Percentiles rank a stretch among this genome's conserved stretches.
Conservation (phyloP, 2,329 filamentous ascomycete genomes). For the Triangularia verruculosa region DNA sequence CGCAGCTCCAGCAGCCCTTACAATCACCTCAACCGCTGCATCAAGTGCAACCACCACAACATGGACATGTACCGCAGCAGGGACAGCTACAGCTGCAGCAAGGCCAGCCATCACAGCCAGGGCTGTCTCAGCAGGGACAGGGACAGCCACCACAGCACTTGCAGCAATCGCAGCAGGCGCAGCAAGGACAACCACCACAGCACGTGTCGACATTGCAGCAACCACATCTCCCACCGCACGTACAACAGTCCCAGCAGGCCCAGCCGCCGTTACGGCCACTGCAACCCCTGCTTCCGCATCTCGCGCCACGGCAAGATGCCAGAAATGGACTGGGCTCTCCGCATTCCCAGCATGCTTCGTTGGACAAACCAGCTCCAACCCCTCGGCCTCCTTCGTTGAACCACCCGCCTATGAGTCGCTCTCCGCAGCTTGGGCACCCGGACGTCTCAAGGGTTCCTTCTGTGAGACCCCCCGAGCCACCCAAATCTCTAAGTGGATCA, state of each 20-base stretch:
- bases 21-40: background rate
- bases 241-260: background rate
- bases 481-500: slow-evolving; percentile 19
- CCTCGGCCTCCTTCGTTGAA: slow-evolving; percentile 14
- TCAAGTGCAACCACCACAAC: background rate
- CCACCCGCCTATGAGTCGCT: slow-evolving; percentile 17
- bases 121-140: background rate
- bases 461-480: slow-evolving; percentile 10
- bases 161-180: background rate
- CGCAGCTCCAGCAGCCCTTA: background rate
- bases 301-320: slow-evolving; percentile 10
- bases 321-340: slow-evolving; percentile 10
- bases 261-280: slow-evolving; percentile 27
- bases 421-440: slow-evolving; percentile 18
- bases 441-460: slow-evolving; percentile 1
- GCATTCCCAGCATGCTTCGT: slow-evolving; percentile 5
- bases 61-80: background rate
- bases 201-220: slow-evolving; percentile 6
- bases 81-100: background rate
- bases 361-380: slow-evolving; percentile 7
- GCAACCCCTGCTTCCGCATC: slow-evolving; percentile 26
- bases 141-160: background rate
- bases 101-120: background rate
- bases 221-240: slow-evolving; percentile 15
- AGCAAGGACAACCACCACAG: background rate